A percentile compares a stretch with the other conserved stretches of the same genome.
Evolutionary conservation across 2,329 filamentous ascomycete genomes (phyloP).

Genomic region (Fusarium torulosum): DNA sequence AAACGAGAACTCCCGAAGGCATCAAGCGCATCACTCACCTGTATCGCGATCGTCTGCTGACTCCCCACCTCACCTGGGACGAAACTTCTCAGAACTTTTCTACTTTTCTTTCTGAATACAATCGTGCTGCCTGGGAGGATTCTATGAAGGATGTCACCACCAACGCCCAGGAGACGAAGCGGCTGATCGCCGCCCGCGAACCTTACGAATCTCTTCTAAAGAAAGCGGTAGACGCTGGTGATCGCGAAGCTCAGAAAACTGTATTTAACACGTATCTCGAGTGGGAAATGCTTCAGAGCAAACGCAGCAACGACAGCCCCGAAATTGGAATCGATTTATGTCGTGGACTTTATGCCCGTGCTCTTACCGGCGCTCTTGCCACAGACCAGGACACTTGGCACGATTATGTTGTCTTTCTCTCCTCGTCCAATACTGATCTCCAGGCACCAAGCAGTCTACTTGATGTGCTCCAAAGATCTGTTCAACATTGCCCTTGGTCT

Average conservation of each 20-base stretch:
- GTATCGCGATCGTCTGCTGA: conserved; percentile 76
- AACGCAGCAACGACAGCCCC: conserved; percentile 61
- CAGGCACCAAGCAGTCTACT: conserved; percentile 64
- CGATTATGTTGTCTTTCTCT: conserved; percentile 83
- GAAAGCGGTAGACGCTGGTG: conserved; percentile 67
- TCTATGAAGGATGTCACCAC: conserved; percentile 78
- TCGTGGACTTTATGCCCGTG: conserved; percentile 81
- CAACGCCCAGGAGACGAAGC: conserved; percentile 72
- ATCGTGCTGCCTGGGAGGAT: conserved; percentile 76
- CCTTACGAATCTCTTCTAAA: conserved; percentile 75
- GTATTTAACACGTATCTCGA: conserved; percentile 78
- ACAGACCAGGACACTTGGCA: conserved; percentile 83
- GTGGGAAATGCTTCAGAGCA: conserved; percentile 80
- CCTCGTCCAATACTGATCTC: conserved; percentile 57
- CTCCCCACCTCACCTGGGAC: conserved; percentile 81
- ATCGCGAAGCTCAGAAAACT: conserved; percentile 66
- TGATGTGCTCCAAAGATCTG: conserved; percentile 82
- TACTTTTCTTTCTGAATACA: conserved; percentile 78
- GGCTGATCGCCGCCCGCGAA: conserved; percentile 72
- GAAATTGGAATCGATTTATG: conserved; percentile 64
- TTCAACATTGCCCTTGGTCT: conserved; percentile 92
- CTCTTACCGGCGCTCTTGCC: conserved; percentile 76
- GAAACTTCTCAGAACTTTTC: conserved; percentile 81
- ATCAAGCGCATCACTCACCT: conserved; percentile 75
- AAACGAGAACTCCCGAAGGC: conserved; percentile 66